Base-by-base conservation (phyloP, 768 basidiomycete genomes). In the Trametes gibbosa region DNA sequence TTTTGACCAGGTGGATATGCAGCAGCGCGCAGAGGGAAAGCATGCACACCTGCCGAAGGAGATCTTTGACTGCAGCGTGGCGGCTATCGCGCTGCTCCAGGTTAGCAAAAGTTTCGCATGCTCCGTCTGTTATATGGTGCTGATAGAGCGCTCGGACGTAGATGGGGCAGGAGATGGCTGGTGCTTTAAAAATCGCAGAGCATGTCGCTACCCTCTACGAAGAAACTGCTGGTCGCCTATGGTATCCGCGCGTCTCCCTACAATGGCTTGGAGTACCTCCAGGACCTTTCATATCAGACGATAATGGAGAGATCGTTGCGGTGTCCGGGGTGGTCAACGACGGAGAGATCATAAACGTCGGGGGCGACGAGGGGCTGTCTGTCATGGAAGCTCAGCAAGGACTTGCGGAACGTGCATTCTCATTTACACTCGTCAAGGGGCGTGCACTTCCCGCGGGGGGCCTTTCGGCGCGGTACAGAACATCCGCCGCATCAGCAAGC, bases 21-120 rank as follows among this genome's bases (percentile, higher is more conserved):
- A 70, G 49, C 66, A 69, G 50, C 61, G 59, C 5, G 59, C 56
- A 23, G 58, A 41, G n/a, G 66, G 65, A 8, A 64, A 58, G 19
- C 42, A 57, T 2, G 52, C 69, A 7, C 66, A 63, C 8, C 53
- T 74, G 24, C 67, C 71, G 25, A 64, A 63, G 46, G 72, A 75
- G 46, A 65, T 72, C 1, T 70, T 70, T 24, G 72, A 76, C 41
- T 64, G 74, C 35, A 77, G 75, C 59, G 68, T 77, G 16, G 76
- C 76, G 46, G 72, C 76, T 63, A 76, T 77, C 27, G 78, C 78
- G 2, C 61, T 79, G 25, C 64, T 80, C n/a, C 78, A 81, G 74
- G 79, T 79, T 57, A 41, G 67, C 41, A 19, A 39, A 8, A 21
- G 5, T 19, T 21, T 32, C 29, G 14, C 29, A 29, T 29, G 29